Base-by-base conservation (phyloP, 192 early-diverging fungal genomes). In the Pilaira anomala region DNA sequence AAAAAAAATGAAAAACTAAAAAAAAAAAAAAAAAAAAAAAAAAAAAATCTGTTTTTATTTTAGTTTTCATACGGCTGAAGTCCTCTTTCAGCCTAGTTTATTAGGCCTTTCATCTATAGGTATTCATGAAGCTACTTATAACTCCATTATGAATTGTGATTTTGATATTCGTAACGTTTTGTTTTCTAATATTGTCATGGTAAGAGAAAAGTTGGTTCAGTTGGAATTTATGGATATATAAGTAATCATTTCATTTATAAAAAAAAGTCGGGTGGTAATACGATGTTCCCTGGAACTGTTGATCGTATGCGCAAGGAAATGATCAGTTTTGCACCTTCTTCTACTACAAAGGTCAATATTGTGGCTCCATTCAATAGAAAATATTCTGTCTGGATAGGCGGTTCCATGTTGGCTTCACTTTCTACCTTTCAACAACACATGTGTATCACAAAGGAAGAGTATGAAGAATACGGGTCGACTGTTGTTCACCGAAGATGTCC, bases 371-470 rank as follows among this genome's bases (percentile, higher is more conserved):
- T 94, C 48, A 94, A 97, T 78, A 87, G 95, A 77, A 97, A 94
- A 82, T 96, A 94, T 89, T 94, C 94, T 64, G 94, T 91, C 80
- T 97, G 95, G 93, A 95, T 95, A 71, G 95, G 95, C 81, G 95
- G 95, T 45, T 94, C 93, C 67, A 95, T 97, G 54, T 82, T 97
- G 45, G 93, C 93, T 59, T 95, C 93, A 30, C 88, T 95, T 62
- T 93, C 94, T 50, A 95, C 93, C 76, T 96, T 97, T 91, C 93
- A 96, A 78, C 87, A 94, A 76, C n/a, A n/a, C n/a, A 92, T 93
- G 94, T 97, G 94, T 93, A 89, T 95, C 78, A 90, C 92, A 49
- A 95, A 93, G 87, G 86, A 89, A 53, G 63, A 65, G 46, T 65
- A 84, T 67, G 80, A 83, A 61, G 82, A 84, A 67, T 71, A 50